A percentile compares a stretch with the other conserved stretches of the same genome.
Conservation (phyloP, 202 grass and related monocot genomes). For the Tripidium arundinaceum region DNA sequence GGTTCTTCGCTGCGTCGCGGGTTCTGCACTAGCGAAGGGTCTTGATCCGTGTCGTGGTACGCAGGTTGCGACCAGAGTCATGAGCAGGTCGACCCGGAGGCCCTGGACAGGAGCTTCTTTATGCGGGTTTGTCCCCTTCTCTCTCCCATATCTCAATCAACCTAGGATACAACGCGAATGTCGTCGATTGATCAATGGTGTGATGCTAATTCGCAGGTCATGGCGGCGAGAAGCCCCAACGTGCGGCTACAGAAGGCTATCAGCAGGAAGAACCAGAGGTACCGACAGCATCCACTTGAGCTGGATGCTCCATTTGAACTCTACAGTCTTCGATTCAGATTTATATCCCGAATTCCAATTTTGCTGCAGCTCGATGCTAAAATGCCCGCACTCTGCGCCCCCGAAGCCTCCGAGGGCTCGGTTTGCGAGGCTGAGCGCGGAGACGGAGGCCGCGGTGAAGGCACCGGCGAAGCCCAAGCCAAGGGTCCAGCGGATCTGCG, state of each 20-base stretch:
- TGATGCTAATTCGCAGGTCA: conserved; percentile 45
- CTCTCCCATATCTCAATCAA: background rate
- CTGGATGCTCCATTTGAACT: background rate
- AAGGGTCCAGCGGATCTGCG: conserved; percentile 38
- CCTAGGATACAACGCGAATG: background rate
- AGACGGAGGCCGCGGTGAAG: conserved; percentile 30
- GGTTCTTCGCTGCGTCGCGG: background rate
- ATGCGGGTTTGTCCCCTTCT: conserved; percentile 71
- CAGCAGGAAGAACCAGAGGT: conserved; percentile 42
- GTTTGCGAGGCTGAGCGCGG: conserved; percentile 61
- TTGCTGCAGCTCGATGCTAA: conserved; percentile 52
- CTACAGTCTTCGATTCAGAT: background rate
- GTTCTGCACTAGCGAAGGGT: background rate
- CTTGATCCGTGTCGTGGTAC: background rate
- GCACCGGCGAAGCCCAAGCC: conserved; percentile 25
- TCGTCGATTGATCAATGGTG: background rate
- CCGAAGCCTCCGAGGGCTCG: conserved; percentile 55
- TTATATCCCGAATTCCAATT: background rate
- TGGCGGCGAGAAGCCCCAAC: conserved; percentile 92
- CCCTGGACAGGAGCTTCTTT: conserved; percentile 64
- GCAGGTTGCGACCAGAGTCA: conserved; percentile 88
- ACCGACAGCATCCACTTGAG: background rate
- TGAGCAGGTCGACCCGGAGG: conserved; percentile 79
- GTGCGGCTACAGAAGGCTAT: conserved; percentile 55
- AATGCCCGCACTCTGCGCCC: conserved; percentile 70